phyloP scores from a whole-genome alignment of 1,284 basidiomycete species.

The Marasmius tenuissimus region DNA sequence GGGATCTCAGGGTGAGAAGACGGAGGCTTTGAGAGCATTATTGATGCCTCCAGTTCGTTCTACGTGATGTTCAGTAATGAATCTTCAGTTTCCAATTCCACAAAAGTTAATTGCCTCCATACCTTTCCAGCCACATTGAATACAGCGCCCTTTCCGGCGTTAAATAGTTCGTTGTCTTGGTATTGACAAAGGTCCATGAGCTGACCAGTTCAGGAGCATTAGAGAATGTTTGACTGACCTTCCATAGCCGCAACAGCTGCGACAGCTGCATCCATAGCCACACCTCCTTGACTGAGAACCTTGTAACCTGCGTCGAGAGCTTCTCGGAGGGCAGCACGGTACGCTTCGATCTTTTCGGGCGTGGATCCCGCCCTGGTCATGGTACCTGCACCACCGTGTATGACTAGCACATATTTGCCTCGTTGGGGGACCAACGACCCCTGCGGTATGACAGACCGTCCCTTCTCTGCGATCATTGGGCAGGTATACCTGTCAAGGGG shows the following conservation, averaged over 20 bases:
- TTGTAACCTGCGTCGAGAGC: conserved; percentile 65
- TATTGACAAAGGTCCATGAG: conserved; percentile 23
- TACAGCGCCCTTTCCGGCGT: conserved; percentile 76
- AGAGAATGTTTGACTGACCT: conserved; percentile 33
- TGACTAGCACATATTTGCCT: conserved; percentile 52
- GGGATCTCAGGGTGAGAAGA: conserved; percentile 60
- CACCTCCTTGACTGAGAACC: conserved; percentile 64
- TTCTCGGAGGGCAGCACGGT: conserved; percentile 52
- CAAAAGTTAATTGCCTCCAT: conserved; percentile 7
- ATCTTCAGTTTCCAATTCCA: background rate
- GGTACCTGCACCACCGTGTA: conserved; percentile 79
- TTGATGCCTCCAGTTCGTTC: conserved; percentile 79
- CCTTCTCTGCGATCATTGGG: background rate
- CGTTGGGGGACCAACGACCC: background rate
- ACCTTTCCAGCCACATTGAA: conserved; percentile 80
- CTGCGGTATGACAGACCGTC: background rate
- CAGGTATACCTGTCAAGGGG: no score
- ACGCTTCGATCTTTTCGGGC: conserved; percentile 57
- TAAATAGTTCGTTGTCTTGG: conserved; percentile 72
- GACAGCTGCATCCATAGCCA: conserved; percentile 81
- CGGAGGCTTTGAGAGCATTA: conserved; percentile 78
- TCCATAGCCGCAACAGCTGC: conserved; percentile 75
- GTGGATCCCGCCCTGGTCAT: conserved; percentile 62
- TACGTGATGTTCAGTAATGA: conserved; percentile 24
- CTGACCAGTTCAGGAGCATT: background rate